Evolutionary conservation across 495 filamentous ascomycete genomes (phyloP).

Genomic region (Parachaetomium inaequale): DNA sequence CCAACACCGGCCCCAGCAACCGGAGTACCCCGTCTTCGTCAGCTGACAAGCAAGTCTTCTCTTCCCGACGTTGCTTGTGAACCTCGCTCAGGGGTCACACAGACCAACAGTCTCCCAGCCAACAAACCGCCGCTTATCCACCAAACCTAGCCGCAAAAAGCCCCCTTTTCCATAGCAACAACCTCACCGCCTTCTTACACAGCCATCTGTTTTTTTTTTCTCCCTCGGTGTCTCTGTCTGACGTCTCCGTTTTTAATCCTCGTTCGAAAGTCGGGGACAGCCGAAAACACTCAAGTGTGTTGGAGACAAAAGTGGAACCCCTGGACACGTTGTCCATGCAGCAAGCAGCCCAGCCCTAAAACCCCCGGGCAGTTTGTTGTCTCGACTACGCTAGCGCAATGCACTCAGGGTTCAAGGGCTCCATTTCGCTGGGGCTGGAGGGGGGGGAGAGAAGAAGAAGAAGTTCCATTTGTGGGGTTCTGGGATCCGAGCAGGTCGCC

Average conservation of each 20-base stretch:
- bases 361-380: neutral
- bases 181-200: neutral
- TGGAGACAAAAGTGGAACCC: neutral
- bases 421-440: too few species aligned
- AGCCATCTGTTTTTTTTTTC: neutral
- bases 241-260: neutral
- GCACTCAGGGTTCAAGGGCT: neutral
- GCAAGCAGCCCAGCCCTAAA: constrained; percentile 1
- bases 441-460: too few species aligned
- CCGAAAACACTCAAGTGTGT: neutral
- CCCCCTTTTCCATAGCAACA: neutral
- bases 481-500: neutral
- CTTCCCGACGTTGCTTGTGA: neutral
- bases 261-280: neutral
- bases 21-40: neutral
- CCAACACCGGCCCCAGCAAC: too few species aligned
- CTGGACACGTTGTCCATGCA: neutral
- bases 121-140: neutral
- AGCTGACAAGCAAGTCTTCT: neutral
- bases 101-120: constrained; percentile 1
- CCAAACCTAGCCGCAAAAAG: neutral
- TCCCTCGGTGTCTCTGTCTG: neutral
- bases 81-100: neutral
- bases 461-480: neutral
- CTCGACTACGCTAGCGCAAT: constrained; percentile 7